Evolutionary conservation across 257 asterid species (phyloP).

Genomic region (Gardenia jasminoides): DNA sequence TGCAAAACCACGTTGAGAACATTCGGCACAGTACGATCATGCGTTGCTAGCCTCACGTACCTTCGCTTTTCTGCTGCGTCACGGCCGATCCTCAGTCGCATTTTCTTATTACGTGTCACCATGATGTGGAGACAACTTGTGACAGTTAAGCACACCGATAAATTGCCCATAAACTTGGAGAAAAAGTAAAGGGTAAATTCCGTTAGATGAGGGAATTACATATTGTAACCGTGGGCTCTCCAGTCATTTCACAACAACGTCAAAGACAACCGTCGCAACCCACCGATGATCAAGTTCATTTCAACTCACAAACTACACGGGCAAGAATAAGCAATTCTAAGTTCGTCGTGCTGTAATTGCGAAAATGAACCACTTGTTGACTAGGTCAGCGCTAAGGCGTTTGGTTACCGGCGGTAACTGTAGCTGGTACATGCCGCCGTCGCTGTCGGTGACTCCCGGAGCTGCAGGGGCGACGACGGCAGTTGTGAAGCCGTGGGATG

Average conservation of each 20-base stretch:
- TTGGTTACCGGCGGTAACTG: constrained; percentile 37
- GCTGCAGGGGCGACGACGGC: constrained; percentile 19
- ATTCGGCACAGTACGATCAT: too few species aligned
- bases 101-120: neutral
- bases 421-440: constrained; percentile 27
- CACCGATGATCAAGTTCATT: neutral
- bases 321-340: too few species aligned
- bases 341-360: neutral
- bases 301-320: neutral
- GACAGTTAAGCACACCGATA: neutral
- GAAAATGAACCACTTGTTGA: constrained; percentile 51
- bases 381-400: constrained; percentile 46
- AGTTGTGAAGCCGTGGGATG: constrained; percentile 27
- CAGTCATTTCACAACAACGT: neutral
- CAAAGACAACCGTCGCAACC: neutral
- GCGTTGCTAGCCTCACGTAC: neutral
- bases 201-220: neutral
- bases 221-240: neutral
- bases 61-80: neutral
- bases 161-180: constrained; percentile 18
- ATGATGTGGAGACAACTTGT: neutral
- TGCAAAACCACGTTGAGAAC: too few species aligned
- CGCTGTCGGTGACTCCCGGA: constrained; percentile 17
- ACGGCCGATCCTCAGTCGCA: neutral
- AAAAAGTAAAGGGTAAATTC: constrained; percentile 6